Evolutionary conservation across 352 stramenopile species (phyloP).

Genomic region (Phytophthora parvispora): DNA sequence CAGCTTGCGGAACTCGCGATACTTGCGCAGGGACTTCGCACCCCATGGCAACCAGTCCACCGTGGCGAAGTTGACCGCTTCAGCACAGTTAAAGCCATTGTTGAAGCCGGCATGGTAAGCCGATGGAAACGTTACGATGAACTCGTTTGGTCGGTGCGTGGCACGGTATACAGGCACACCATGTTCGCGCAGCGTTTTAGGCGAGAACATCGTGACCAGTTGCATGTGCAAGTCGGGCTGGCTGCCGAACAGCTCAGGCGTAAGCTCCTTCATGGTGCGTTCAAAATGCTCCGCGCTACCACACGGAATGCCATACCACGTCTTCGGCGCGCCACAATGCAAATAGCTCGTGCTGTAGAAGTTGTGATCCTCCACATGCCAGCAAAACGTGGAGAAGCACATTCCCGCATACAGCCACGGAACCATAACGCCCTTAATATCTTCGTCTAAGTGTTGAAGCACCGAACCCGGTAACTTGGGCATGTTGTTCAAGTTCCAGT

Average conservation of each 20-base stretch:
- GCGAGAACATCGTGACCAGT: constrained; percentile 90
- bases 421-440: constrained; percentile 99
- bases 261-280: constrained; percentile 91
- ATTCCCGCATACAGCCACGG: constrained; percentile 99
- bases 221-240: constrained; percentile 97
- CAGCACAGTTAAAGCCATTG: constrained; percentile 96
- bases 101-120: constrained; percentile 99
- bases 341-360: constrained; percentile 99
- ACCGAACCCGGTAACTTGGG: constrained; percentile 95
- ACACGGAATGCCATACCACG: constrained; percentile 98
- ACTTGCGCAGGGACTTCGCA: constrained; percentile 76
- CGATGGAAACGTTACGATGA: constrained; percentile 99
- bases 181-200: constrained; percentile 73
- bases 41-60: constrained; percentile 92
- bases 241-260: constrained; percentile 95
- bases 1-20: constrained; percentile 81
- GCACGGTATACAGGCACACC: constrained; percentile 96
- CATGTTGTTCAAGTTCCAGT: constrained; percentile 99
- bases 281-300: constrained; percentile 93
- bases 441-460: constrained; percentile 96
- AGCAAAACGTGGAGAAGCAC: constrained; percentile 99
- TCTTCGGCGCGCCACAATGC: constrained; percentile 98
- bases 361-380: constrained; percentile 99
- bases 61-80: constrained; percentile 94
- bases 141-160: constrained; percentile 97